These are phyloP conservation scores for Phytopythium boreale DNA, from an alignment of 352 stramenopile genomes.

Conservation along the genomic window DNA sequence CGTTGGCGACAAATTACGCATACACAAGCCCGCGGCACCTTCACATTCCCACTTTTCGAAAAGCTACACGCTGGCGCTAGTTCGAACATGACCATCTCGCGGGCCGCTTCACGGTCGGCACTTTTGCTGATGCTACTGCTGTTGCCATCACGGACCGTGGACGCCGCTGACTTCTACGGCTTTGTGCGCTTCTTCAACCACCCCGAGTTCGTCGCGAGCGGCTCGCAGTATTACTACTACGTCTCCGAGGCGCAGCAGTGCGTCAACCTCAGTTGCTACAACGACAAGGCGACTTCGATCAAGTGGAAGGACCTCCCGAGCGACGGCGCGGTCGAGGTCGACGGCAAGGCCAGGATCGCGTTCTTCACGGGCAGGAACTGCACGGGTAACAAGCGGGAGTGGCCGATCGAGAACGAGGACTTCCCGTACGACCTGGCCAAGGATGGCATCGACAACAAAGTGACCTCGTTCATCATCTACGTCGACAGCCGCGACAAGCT, in stretches of 20 bases:
- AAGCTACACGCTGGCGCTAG: too few relatives aligned
- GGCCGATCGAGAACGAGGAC: conserved; percentile 15
- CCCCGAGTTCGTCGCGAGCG: conserved; percentile 6
- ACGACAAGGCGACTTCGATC: conserved; percentile 18
- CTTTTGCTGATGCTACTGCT: background rate
- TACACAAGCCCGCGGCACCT: too few relatives aligned
- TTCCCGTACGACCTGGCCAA: conserved; percentile 19
- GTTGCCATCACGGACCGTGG: background rate
- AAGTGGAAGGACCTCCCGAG: conserved; percentile 18
- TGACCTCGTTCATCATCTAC: conserved; percentile 34
- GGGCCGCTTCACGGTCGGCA: too few relatives aligned
- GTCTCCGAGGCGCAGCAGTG: conserved; percentile 19
- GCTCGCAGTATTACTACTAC: conserved; percentile 17
- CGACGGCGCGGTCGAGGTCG: conserved; percentile 11
- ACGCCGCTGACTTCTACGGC: background rate
- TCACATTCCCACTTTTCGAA: background rate
- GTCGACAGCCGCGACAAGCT: conserved; percentile 10
- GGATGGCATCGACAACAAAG: conserved; percentile 23
- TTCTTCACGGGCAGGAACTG: conserved; percentile 26
- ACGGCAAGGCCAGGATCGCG: conserved; percentile 16
- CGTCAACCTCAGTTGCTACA: conserved; percentile 28
- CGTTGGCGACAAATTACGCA: too few relatives aligned
- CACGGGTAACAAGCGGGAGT: conserved; percentile 14
- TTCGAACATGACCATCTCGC: too few relatives aligned
- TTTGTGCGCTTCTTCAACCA: conserved; percentile 20